A percentile compares a stretch with the other conserved stretches of the same genome.
These are phyloP conservation scores for Malbranchea zuffiana DNA, from an alignment of 2,329 filamentous ascomycete species.

Conservation along the genomic window DNA sequence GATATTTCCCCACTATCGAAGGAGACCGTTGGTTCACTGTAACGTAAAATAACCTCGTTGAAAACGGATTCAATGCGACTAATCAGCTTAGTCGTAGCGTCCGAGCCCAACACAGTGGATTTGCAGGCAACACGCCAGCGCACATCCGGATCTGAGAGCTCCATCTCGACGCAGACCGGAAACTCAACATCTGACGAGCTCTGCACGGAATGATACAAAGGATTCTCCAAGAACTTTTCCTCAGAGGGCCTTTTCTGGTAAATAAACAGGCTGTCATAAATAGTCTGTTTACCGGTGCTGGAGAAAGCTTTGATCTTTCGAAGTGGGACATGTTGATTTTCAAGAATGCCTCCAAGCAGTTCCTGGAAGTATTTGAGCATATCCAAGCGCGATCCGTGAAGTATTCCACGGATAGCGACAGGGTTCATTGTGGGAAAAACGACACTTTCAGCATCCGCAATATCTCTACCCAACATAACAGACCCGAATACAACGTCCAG, in stretches of 20 bases:
- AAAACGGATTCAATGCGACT: conserved; percentile 51
- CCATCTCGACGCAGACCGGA: conserved; percentile 71
- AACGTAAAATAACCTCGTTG: conserved; percentile 41
- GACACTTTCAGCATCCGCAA: conserved; percentile 53
- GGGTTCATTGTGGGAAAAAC: conserved; percentile 93
- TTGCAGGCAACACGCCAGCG: conserved; percentile 65
- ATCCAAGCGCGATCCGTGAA: conserved; percentile 55
- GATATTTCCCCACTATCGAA: conserved; percentile 46
- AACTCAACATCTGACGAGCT: conserved; percentile 65
- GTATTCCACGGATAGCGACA: conserved; percentile 58
- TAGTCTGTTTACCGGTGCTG: conserved; percentile 30
- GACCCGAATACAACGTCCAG: conserved; percentile 74
- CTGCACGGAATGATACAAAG: conserved; percentile 52
- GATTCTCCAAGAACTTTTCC: conserved; percentile 8
- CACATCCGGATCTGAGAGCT: conserved; percentile 46
- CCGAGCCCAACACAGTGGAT: conserved; percentile 40
- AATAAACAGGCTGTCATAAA: conserved; percentile 57
- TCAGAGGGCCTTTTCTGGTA: conserved; percentile 47
- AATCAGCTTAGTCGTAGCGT: conserved; percentile 44
- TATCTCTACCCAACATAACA: conserved; percentile 74
- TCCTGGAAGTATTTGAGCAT: conserved; percentile 66
- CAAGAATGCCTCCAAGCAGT: conserved; percentile 53
- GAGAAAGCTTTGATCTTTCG: conserved; percentile 53
- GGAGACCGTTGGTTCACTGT: conserved; percentile 43
- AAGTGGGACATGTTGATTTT: conserved; percentile 67